Evolutionary conservation across 2,329 filamentous ascomycete species (phyloP), one percentile per base, ranked within the genome.

Genomic region (Diaporthe sp.): DNA sequence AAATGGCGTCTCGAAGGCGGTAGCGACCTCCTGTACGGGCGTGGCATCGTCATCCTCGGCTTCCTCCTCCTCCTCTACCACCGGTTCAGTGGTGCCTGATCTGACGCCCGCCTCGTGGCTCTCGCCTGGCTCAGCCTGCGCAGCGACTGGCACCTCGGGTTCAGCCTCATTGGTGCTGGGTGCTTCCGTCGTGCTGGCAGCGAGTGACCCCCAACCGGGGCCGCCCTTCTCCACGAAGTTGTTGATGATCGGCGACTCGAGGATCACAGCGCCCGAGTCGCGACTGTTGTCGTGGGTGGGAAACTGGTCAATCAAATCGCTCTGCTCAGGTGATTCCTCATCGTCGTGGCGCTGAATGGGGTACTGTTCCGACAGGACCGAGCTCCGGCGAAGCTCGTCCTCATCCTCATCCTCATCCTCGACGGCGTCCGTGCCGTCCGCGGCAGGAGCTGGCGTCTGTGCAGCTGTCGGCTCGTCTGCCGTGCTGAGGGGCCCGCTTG

Each of bases 241-340:
- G 25, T 65, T 65, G 46, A 65, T 61, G 58, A 61, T 44, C 2
- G 71, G 71, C n/a, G 71, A 65, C 46, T 73, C 71, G 28, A 65
- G 46, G 19, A 73, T 73, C n/a, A 55, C 58, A 25, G 71, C 61
- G 8, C 71, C 71, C 8, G 71, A 73, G 37, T 73, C 71, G 46
- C 71, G 71, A 37, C 25, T 55, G 58, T 42, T 55, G 49, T 5
- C 5, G 19, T 39, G 46, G 37, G 25, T 25, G 28, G 61, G 49
- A 34, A 60, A 65, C 17, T 73, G 46, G 28, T 44, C 71, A 28
- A 62, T 25, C 19, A 42, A 19, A 4, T 25, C 39, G 25, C 19
- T 25, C 8, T n/a, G 49, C 46, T 53, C 51, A 5, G 71, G 37
- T 3, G 31, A n/a, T 4, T 65, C 71, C 37, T 55, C 71, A 12